Evolutionary conservation across 2,329 filamentous ascomycete species (phyloP).

Genomic region (Colletotrichum tamarilloi): DNA sequence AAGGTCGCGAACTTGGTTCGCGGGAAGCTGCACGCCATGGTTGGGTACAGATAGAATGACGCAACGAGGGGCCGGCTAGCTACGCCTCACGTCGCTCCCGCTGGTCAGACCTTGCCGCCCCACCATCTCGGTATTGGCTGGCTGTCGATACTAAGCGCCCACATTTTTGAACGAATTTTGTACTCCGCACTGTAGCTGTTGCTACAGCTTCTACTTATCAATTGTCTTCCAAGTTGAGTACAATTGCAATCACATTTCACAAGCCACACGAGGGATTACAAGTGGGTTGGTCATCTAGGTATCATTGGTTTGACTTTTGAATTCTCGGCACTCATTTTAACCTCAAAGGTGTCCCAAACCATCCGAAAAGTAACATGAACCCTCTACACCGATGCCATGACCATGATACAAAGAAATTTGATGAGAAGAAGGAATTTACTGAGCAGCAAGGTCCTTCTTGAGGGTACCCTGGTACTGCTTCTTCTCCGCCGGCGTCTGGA

Average conservation of each 20-base stretch:
- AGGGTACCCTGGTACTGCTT: conserved; percentile 96
- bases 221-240: too few species aligned
- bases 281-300: conserved; percentile 29
- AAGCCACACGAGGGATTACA: neutral
- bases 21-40: conserved; percentile 20
- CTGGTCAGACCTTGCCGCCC: conserved; percentile 8
- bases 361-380: conserved; percentile 42
- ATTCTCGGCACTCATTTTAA: conserved; percentile 38
- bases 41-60: conserved; percentile 23
- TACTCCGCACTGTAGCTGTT: neutral
- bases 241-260: neutral
- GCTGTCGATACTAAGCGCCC: neutral
- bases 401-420: conserved; percentile 56
- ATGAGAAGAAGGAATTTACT: conserved; percentile 48
- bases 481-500: conserved; percentile 99
- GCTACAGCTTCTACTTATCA: too few species aligned
- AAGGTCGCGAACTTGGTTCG: conserved; percentile 10
- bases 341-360: conserved; percentile 37
- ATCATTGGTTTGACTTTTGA: conserved; percentile 39
- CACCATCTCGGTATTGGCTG: neutral
- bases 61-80: conserved; percentile 27
- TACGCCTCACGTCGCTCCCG: neutral
- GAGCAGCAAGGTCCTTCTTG: conserved; percentile 89
- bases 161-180: neutral
- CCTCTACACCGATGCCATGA: conserved; percentile 68